Evolutionary conservation across 164 flowering plant genomes (phyloP), one percentile per base, ranked within the genome.

Genomic region (Magnolia officinalis): DNA sequence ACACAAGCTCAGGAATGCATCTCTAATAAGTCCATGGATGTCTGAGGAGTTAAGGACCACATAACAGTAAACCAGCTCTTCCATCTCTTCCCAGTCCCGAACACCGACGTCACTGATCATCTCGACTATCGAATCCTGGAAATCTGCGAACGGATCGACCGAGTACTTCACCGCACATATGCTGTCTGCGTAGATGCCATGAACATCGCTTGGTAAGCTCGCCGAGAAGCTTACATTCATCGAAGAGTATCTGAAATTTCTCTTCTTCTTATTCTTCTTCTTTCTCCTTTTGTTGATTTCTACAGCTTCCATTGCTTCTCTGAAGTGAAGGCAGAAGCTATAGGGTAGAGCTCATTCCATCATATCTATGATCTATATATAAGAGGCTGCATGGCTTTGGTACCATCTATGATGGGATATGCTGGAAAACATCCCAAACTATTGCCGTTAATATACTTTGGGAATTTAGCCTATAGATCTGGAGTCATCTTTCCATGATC

Each of bases 21-120:
- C 83, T 58, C 37, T 74, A 72, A 88, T 85, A 67, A 82, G 21
- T 29, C 78, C 70, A 76, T 86, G 89, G 51, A 86, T 74, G 16
- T 87, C 89, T 0, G 87, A 65, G 0, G 91, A 80, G 72, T 89
- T 86, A 73, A 87, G 89, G 81, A 81, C 87, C 72, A 90, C 69
- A 68, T 83, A 89, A 72, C 89, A 88, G 75, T 88, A 86, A 26
- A 90, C 79, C 73, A 87, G 71, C 81, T 88, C 91, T 70, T 90
- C 93, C 84, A 90, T 82, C 20, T 87, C 87, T 7, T 77, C 78
- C 93, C 91, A 88, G 66, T 83, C 81, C 5, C 72, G 69, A 70
- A 85, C 81, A 1, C 85, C 88, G 8, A 82, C 83, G 0, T 83
- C 82, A 71, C 71, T 73, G 19, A 87, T 84, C 89, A 90, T 85